A percentile compares a stretch with the other conserved stretches of the same genome.
phyloP scores from a whole-genome alignment of 2,329 filamentous ascomycete genomes.

The Nemania sp. region DNA sequence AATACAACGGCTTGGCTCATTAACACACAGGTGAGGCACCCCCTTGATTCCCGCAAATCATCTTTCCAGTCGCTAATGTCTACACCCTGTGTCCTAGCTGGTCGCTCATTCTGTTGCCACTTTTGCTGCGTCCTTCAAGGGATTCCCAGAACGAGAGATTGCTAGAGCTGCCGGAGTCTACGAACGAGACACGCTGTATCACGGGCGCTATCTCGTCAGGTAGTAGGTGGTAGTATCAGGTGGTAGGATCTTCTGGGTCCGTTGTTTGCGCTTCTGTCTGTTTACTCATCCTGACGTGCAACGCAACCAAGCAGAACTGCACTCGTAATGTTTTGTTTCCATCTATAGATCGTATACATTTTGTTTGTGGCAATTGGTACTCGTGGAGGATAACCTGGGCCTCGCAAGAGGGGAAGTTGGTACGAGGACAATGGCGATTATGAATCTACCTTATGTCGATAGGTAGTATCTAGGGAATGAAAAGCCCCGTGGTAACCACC shows the following conservation, averaged over 20 bases:
- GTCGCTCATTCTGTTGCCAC: conserved; percentile 76
- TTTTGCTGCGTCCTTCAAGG: conserved; percentile 67
- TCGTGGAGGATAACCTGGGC: not conserved
- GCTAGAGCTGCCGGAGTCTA: conserved; percentile 37
- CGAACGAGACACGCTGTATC: conserved; percentile 51
- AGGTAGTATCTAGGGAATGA: not conserved
- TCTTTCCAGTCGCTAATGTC: not conserved
- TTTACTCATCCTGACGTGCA: not conserved
- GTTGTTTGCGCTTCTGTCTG: not conserved
- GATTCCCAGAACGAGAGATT: conserved; percentile 61
- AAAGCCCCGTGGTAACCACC: not conserved
- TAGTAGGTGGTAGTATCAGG: too few species aligned
- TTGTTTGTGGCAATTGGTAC: not conserved
- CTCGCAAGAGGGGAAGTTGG: not conserved
- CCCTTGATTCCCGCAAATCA: not conserved
- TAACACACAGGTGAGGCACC: conserved; percentile 58
- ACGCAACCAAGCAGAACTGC: not conserved
- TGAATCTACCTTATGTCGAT: too few species aligned
- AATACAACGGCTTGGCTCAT: conserved; percentile 64
- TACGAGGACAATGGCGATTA: not conserved
- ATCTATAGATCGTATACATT: not conserved
- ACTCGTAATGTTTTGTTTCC: not conserved
- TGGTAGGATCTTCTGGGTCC: not conserved
- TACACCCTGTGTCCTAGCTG: conserved; percentile 47
- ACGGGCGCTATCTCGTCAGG: conserved; percentile 53